phyloP scores from a whole-genome alignment of 768 basidiomycete species.

The Coprinopsis marcescibilis region DNA sequence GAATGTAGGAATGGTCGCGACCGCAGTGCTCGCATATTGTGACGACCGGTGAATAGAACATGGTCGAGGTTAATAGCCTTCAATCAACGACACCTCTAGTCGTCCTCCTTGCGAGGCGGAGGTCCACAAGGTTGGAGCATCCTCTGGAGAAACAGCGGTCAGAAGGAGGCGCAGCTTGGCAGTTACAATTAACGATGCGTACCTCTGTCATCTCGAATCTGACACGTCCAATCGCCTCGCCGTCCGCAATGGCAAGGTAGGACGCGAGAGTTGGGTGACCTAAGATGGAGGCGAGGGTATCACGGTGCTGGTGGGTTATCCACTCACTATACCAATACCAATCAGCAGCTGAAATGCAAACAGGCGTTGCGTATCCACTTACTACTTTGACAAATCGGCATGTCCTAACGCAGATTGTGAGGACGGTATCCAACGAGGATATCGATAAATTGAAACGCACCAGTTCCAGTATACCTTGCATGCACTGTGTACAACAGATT shows the following conservation, averaged over 20 bases:
- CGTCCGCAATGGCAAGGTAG: slow-evolving; percentile 90
- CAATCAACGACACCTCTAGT: slow-evolving; percentile 26
- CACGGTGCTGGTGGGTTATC: slow-evolving; percentile 96
- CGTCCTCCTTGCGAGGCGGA: slow-evolving; percentile 85
- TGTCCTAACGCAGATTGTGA: slow-evolving; percentile 53
- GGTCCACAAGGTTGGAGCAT: slow-evolving; percentile 96
- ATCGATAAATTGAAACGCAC: slow-evolving; percentile 35
- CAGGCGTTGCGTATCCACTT: slow-evolving; percentile 25
- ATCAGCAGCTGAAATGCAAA: slow-evolving; percentile 3
- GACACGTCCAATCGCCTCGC: slow-evolving; percentile 82
- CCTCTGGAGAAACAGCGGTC: slow-evolving; percentile 40
- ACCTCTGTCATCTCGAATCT: slow-evolving; percentile 98
- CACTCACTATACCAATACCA: slow-evolving; percentile 64
- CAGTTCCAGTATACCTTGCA: slow-evolving; percentile 93
- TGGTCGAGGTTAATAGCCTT: background rate
- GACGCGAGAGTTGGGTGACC: slow-evolving; percentile 84
- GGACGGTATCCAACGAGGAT: slow-evolving; percentile 5
- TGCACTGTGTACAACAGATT: slow-evolving; percentile 55
- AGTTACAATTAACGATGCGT: slow-evolving; percentile 15
- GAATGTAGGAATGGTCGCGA: background rate
- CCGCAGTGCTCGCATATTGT: background rate
- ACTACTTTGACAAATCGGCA: slow-evolving; percentile 96
- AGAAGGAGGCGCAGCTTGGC: slow-evolving; percentile 2
- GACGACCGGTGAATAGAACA: too few species aligned
- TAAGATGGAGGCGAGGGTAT: slow-evolving; percentile 88